These are phyloP conservation scores for Taiozyma sp. DNA, from an alignment of 1,139 yeast genomes.

Conservation along the genomic window DNA sequence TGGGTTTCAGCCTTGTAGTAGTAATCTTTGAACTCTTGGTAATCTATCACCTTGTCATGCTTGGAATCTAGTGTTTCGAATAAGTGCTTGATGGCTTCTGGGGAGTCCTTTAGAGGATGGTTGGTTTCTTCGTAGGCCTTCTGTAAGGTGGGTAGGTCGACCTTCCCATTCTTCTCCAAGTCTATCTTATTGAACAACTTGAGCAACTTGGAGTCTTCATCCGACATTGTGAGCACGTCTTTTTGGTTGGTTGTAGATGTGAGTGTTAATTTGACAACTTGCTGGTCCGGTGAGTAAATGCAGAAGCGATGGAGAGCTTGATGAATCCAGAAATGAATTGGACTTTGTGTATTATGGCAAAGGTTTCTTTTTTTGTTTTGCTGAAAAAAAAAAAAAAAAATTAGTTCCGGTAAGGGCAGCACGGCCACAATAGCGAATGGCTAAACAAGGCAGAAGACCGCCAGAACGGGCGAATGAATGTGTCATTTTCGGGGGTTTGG, in stretches of 20 bases:
- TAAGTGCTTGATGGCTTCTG: conserved; percentile 51
- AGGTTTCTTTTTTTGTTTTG: not conserved
- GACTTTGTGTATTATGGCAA: not conserved
- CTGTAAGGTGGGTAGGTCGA: conserved; percentile 51
- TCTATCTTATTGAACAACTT: conserved; percentile 44
- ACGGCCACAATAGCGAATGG: not conserved
- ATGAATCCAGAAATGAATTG: not conserved
- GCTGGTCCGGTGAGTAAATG: not conserved
- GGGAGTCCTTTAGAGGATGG: conserved; percentile 67
- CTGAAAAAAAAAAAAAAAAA: not conserved
- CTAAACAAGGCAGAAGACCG: not conserved
- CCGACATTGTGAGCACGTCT: conserved; percentile 1
- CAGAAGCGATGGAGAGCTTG: not conserved
- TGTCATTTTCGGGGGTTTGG: not conserved
- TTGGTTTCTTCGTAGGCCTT: conserved; percentile 47
- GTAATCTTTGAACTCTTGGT: conserved; percentile 57
- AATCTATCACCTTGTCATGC: conserved; percentile 53
- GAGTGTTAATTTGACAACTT: not conserved
- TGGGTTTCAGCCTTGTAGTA: conserved; percentile 63
- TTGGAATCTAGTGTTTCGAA: conserved; percentile 56
- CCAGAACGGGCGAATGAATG: not conserved
- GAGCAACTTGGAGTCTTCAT: conserved; percentile 5
- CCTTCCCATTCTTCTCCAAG: conserved; percentile 46
- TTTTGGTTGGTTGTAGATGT: not conserved
- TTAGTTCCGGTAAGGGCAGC: not conserved